These are phyloP conservation scores for Solanum megistacrolobum DNA, from an alignment of 257 asterid genomes.

Conservation along the genomic window DNA sequence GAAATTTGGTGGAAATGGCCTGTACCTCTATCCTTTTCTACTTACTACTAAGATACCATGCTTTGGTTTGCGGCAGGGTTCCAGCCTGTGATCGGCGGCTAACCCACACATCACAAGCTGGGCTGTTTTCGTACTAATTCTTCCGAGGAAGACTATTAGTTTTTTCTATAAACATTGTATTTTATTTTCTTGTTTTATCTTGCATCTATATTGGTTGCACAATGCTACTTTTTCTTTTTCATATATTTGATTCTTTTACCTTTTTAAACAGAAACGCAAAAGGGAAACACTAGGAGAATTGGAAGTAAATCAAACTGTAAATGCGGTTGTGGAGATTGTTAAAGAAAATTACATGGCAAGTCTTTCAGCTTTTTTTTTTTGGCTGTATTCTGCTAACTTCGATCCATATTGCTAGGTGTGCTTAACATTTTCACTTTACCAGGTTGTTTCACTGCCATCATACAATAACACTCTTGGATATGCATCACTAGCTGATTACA, in stretches of 20 bases:
- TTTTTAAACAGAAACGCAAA: constrained; percentile 63
- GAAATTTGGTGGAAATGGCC: not conserved
- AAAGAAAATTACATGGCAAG: constrained; percentile 87
- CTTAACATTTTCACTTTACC: not conserved
- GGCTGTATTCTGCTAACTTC: not conserved
- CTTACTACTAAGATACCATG: not conserved
- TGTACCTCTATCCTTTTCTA: not conserved
- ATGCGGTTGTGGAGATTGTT: constrained; percentile 72
- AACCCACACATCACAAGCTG: not conserved
- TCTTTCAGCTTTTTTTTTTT: not conserved
- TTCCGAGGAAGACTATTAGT: not conserved
- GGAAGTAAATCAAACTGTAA: constrained; percentile 68
- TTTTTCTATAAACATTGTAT: not conserved
- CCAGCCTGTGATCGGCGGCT: not conserved
- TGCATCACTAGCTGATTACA: constrained; percentile 75
- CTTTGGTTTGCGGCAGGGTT: not conserved
- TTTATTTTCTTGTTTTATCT: not conserved
- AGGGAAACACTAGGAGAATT: constrained; percentile 42
- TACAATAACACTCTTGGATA: constrained; percentile 56
- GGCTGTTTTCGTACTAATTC: not conserved
- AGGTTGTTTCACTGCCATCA: constrained; percentile 87
- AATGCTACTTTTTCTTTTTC: not conserved
- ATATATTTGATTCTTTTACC: not conserved
- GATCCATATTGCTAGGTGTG: not conserved
- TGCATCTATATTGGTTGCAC: not conserved